Base-by-base conservation (phyloP, 768 basidiomycete genomes). In the Mycena crocata region DNA sequence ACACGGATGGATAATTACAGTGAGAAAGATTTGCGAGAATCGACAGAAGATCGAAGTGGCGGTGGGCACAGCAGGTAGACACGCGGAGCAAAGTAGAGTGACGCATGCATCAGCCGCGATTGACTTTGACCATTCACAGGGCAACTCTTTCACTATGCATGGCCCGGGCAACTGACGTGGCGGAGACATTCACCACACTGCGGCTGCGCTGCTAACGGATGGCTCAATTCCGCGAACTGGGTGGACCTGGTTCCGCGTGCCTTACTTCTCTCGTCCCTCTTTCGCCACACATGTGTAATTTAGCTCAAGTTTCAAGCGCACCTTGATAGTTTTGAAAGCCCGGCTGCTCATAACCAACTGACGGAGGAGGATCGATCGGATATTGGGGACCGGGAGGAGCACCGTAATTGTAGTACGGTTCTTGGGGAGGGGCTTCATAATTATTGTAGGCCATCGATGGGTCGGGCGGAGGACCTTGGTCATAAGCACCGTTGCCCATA, bases 281-380 rank as follows among this genome's bases (percentile, higher is more conserved):
- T 68, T 62, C 76, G 78, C 80, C 74, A 74, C 77, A 77, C 77
- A 73, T 62, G 74, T 74, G 67, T 67, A 76, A 83, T 86, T 77
- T 88, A 84, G 87, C 86, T 89, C 81, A 89, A 88, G 73, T 79
- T 85, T 87, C 84, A 82, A 90, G 92, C 93, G 93, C 87, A 95
- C 93, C 93, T 94, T 94, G 93, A 82, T 81, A 86, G 81, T 86
- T 87, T 68, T 76, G 70, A 79, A 86, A 91, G 69, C 48, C 48
- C 30, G 28, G 48, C 81, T 91, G 89, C 78, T 83, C 78, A 75
- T 82, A 86, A 60, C 85, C 86, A 66, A 82, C 80, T 76, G 85
- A 78, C 69, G 82, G 75, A 56, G 79, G 80, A 77, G 84, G 77
- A 58, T 60, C 57, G 73, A 80, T 71, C 74, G 80, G 81, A 80